Percentiles rank a stretch among this genome's conserved stretches.
phyloP scores from a whole-genome alignment of 2,329 filamentous ascomycete species.

The Aspergillus fischeri region DNA sequence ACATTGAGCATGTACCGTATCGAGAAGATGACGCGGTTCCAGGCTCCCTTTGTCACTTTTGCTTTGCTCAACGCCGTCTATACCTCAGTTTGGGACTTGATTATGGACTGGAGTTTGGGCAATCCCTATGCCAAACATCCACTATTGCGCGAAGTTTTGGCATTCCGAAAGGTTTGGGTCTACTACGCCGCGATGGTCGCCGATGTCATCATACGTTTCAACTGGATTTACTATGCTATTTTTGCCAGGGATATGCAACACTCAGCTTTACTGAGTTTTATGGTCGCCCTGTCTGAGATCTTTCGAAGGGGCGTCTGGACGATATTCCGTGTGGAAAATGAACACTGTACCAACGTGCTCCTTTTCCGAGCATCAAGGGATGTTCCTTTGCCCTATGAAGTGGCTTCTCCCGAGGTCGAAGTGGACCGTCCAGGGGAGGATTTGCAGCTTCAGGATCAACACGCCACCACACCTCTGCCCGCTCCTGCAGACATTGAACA shows the following conservation, averaged over 20 bases:
- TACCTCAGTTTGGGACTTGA: slow-evolving; percentile 83
- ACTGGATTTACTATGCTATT: slow-evolving; percentile 91
- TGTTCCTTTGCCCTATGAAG: slow-evolving; percentile 75
- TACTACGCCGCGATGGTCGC: slow-evolving; percentile 84
- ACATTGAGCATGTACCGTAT: slow-evolving; percentile 82
- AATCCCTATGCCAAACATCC: slow-evolving; percentile 67
- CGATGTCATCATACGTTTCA: slow-evolving; percentile 82
- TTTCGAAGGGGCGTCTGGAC: slow-evolving; percentile 86
- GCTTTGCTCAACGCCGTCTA: slow-evolving; percentile 81
- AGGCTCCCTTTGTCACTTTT: slow-evolving; percentile 72
- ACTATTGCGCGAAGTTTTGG: slow-evolving; percentile 71
- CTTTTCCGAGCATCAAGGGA: slow-evolving; percentile 87
- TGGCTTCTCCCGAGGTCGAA: slow-evolving; percentile 26
- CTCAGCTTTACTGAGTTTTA: slow-evolving; percentile 74
- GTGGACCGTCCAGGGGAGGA: slow-evolving; percentile 16
- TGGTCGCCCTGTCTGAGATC: slow-evolving; percentile 73
- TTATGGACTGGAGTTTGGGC: slow-evolving; percentile 94
- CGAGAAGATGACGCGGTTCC: slow-evolving; percentile 52
- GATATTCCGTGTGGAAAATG: slow-evolving; percentile 92
- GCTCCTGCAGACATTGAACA: slow-evolving; percentile 26
- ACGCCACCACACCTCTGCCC: slow-evolving; percentile 13
- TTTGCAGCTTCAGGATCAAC: slow-evolving; percentile 25
- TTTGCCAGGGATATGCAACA: slow-evolving; percentile 77
- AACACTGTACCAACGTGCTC: slow-evolving; percentile 88
- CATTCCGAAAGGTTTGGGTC: slow-evolving; percentile 71